phyloP scores from a whole-genome alignment of 208 protist genomes.

The Leishmania martiniquensis region DNA sequence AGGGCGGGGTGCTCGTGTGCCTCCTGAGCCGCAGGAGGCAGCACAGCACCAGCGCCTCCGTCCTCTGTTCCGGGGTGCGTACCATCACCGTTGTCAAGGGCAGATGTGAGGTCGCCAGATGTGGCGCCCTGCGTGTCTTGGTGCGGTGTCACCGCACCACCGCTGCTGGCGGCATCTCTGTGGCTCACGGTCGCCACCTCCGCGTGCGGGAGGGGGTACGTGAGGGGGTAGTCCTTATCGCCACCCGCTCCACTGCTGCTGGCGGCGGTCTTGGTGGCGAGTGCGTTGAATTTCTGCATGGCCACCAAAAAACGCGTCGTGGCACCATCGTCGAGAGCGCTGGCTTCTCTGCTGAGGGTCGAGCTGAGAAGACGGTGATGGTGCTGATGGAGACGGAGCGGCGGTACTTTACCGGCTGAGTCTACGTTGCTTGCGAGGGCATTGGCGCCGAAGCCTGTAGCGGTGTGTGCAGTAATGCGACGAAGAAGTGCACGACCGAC shows the following conservation, averaged over 20 bases:
- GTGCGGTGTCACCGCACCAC: not conserved
- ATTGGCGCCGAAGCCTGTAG: not conserved
- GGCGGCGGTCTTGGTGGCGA: not conserved
- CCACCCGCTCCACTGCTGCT: not conserved
- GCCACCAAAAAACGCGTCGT: not conserved
- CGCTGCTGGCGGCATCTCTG: not conserved
- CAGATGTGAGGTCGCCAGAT: not conserved
- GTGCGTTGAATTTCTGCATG: not conserved
- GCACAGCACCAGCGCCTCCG: too few relatives aligned
- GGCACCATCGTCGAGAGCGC: not conserved
- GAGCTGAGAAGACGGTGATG: not conserved
- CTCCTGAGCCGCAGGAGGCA: not conserved
- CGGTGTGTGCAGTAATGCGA: not conserved
- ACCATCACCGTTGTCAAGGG: not conserved
- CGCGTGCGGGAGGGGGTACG: not conserved
- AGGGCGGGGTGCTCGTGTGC: slow-evolving; percentile 1
- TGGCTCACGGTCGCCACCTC: not conserved
- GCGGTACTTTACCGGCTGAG: not conserved
- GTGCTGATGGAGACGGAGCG: slow-evolving; percentile 1
- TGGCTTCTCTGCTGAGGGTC: not conserved
- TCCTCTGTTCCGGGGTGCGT: not conserved
- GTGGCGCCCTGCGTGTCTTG: not conserved
- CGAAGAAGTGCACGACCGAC: slow-evolving; percentile 53
- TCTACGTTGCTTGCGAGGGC: not conserved
- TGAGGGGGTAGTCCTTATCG: not conserved